phyloP scores from a whole-genome alignment of 148 eudicot species.

The Selenicereus undatus region DNA sequence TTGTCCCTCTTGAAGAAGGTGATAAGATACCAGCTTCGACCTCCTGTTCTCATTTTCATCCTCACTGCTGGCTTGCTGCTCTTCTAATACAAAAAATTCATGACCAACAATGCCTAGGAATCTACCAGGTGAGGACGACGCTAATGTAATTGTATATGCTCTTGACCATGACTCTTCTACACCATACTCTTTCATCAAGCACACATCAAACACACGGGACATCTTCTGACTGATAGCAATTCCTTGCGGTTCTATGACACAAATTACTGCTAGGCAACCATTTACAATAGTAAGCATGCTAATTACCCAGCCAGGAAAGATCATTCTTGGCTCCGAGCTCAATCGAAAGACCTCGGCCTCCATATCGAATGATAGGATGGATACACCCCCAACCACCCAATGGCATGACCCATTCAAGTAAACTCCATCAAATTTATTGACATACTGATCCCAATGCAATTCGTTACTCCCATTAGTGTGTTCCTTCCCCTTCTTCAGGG shows the following conservation, averaged over 20 bases:
- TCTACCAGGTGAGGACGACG: neutral
- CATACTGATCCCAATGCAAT: too few relatives aligned
- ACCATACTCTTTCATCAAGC: slow-evolving; percentile 7
- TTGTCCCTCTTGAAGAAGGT: too few relatives aligned
- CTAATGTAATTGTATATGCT: neutral
- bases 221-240: neutral
- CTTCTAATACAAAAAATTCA: neutral
- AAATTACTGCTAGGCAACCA: slow-evolving; percentile 1
- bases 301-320: neutral
- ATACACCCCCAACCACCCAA: neutral
- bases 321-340: neutral
- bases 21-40: too few relatives aligned
- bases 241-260: neutral
- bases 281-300: neutral
- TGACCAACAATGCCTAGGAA: neutral
- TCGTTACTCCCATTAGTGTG: too few relatives aligned
- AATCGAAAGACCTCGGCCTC: neutral
- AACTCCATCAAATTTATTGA: neutral
- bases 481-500: too few relatives aligned
- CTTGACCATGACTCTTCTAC: neutral
- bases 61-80: too few relatives aligned
- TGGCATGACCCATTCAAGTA: slow-evolving; percentile 7
- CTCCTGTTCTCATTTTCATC: too few relatives aligned
- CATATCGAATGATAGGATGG: neutral
- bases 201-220: neutral